Base-by-base conservation (phyloP, 306 rosid genomes). In the Medicago lupulina region DNA sequence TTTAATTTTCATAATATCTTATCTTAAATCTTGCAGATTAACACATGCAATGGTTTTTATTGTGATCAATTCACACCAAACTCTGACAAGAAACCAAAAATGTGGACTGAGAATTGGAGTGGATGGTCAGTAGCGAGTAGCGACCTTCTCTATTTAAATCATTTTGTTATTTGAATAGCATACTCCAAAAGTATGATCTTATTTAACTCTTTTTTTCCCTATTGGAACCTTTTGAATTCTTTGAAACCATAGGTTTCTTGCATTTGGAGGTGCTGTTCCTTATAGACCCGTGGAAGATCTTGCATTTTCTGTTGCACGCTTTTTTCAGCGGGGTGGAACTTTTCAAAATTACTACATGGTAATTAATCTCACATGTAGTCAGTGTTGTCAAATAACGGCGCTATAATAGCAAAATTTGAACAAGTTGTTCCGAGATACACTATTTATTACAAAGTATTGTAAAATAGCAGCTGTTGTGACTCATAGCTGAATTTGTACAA, bases 311-410 rank as follows among this genome's bases (percentile, higher is more conserved):
- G 98, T 92, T 58, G 96, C 96, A 5, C 98, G 97, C 62, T 92
- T 92, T 85, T 92, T 49, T 82, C 98, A 95, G 82, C 84, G 83
- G 40, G 97, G 98, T 73, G 98, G 98, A 86, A 92, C 97, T 80
- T 89, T 89, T 58, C 97, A 95, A 51, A 95, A 95, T 67, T 95
- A 95, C 63, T 95, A 92, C 81, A 95, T 95, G 98, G 98, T 95
- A 92, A 53, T 65, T 53, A 79, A 65, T 65, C 43, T 41, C 63
- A 54, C 62, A 8, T 75, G 16, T 17, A 23, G 64, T 58, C 9
- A 58, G 0, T 58, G 7, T 58, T 25, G 34, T 55, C 34, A 55
- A 18, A 9, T 9, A 17, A 8, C 60, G 4, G 13, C 3, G 12
- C 12, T 9, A 54, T 18, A 17, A 12, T 13, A 46, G 16, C 7